These are phyloP conservation scores for Raphanus hybrid DNA, from an alignment of 441 rosid genomes.

Conservation along the genomic window DNA sequence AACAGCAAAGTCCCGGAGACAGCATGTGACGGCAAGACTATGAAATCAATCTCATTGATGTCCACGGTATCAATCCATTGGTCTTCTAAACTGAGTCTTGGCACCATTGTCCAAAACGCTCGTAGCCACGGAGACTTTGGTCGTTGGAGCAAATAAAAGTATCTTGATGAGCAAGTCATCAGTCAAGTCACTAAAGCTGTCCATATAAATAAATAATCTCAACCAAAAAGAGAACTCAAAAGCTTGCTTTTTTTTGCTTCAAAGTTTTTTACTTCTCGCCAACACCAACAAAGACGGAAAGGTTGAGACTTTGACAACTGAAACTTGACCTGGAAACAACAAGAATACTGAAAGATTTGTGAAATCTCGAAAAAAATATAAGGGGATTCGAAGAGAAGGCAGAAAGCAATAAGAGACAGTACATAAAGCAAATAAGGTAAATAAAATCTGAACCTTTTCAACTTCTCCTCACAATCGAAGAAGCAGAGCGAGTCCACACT, in stretches of 20 bases:
- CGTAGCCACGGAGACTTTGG: background rate
- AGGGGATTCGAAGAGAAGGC: no score
- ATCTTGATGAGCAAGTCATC: background rate
- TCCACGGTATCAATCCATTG: background rate
- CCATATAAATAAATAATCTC: background rate
- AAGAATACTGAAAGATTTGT: background rate
- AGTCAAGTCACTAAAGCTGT: background rate
- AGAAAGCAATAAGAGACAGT: no score
- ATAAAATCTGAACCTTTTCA: no score
- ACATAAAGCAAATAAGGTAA: no score
- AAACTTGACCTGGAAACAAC: background rate
- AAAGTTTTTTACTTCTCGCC: no score
- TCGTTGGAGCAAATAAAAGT: background rate
- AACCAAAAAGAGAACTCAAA: background rate
- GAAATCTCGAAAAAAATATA: no score
- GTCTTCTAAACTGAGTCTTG: background rate
- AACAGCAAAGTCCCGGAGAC: background rate
- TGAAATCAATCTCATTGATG: background rate
- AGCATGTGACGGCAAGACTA: background rate
- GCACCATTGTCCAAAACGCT: background rate
- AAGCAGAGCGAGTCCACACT: no score
- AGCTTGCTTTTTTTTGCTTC: no score
- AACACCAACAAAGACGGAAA: background rate
- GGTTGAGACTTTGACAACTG: background rate
- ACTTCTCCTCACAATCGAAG: no score